Evolutionary conservation across 805 yeast genomes (phyloP).

Genomic region (Clavispora phyllophila): DNA sequence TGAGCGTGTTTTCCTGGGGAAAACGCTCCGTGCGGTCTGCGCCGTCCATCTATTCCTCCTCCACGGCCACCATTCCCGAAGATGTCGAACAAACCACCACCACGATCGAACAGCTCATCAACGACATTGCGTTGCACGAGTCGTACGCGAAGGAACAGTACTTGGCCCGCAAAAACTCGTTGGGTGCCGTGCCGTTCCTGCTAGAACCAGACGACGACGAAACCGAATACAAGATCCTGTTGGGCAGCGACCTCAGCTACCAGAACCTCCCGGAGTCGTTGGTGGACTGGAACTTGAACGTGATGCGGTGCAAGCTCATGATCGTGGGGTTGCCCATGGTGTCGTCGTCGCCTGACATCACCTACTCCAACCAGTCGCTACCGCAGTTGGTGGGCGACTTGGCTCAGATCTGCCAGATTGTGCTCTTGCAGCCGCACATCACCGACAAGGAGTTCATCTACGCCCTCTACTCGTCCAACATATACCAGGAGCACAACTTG

Average conservation of each 20-base stretch:
- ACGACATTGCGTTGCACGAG: constrained; percentile 38
- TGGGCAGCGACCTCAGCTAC: constrained; percentile 36
- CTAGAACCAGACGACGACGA: constrained; percentile 13
- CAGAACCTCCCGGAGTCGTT: constrained; percentile 36
- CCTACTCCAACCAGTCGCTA: constrained; percentile 26
- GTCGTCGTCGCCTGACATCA: constrained; percentile 32
- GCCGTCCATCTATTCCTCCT: constrained; percentile 36
- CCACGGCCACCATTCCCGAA: constrained; percentile 43
- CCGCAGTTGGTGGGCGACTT: constrained; percentile 41
- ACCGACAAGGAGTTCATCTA: constrained; percentile 40
- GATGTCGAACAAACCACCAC: constrained; percentile 38
- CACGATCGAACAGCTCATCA: constrained; percentile 40
- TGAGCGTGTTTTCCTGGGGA: constrained; percentile 32
- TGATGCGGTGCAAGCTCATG: constrained; percentile 44
- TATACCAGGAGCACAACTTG: constrained; percentile 46
- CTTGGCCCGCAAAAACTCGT: constrained; percentile 5
- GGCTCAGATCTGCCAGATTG: constrained; percentile 35
- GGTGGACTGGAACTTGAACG: constrained; percentile 50
- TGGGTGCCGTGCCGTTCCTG: neutral
- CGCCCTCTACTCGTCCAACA: constrained; percentile 35
- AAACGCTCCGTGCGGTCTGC: constrained; percentile 39
- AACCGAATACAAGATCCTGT: constrained; percentile 31
- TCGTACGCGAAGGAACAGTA: constrained; percentile 18
- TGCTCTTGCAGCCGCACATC: constrained; percentile 36
- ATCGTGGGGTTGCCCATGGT: constrained; percentile 35